Evolutionary conservation across 2,329 filamentous ascomycete species (phyloP).

Genomic region (Ophiostoma piceae): DNA sequence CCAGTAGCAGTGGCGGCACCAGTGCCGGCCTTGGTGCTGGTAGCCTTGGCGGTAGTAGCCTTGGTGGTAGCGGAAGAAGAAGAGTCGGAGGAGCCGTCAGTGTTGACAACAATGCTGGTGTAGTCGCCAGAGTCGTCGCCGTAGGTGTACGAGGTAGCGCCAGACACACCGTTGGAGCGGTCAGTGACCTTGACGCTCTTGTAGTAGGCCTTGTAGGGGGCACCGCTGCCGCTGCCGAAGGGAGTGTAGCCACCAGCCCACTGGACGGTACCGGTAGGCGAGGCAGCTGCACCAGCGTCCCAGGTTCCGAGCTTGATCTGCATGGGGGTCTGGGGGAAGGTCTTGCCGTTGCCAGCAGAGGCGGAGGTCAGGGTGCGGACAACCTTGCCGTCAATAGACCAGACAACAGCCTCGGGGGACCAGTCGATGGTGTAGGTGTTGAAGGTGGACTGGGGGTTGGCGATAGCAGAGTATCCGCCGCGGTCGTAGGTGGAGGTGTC

Average conservation of each 20-base stretch:
- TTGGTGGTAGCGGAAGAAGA: conserved; percentile 27
- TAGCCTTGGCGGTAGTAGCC: conserved; percentile 33
- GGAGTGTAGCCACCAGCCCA: conserved; percentile 61
- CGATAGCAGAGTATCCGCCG: conserved; percentile 56
- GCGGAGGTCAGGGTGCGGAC: conserved; percentile 46
- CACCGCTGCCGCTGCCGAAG: conserved; percentile 45
- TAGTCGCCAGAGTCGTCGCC: conserved; percentile 46
- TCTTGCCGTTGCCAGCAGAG: conserved; percentile 44
- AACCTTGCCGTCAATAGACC: conserved; percentile 51
- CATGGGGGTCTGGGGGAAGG: conserved; percentile 67
- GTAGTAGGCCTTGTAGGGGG: conserved; percentile 53
- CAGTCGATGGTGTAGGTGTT: conserved; percentile 67
- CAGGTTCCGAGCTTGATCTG: conserved; percentile 58
- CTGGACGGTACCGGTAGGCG: conserved; percentile 53
- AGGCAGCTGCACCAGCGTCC: conserved; percentile 45
- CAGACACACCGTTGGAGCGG: conserved; percentile 47
- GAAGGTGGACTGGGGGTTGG: conserved; percentile 46
- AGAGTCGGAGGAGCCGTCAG: conserved; percentile 30
- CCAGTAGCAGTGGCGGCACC: conserved; percentile 24
- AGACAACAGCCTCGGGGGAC: conserved; percentile 54
- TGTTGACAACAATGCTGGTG: conserved; percentile 48
- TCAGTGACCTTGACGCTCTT: conserved; percentile 51
- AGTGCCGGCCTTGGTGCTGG: conserved; percentile 22
- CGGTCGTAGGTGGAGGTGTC: conserved; percentile 66
- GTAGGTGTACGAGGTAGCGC: conserved; percentile 50